phyloP scores from a whole-genome alignment of 2,329 filamentous ascomycete genomes.

The Myotisia sp. region DNA sequence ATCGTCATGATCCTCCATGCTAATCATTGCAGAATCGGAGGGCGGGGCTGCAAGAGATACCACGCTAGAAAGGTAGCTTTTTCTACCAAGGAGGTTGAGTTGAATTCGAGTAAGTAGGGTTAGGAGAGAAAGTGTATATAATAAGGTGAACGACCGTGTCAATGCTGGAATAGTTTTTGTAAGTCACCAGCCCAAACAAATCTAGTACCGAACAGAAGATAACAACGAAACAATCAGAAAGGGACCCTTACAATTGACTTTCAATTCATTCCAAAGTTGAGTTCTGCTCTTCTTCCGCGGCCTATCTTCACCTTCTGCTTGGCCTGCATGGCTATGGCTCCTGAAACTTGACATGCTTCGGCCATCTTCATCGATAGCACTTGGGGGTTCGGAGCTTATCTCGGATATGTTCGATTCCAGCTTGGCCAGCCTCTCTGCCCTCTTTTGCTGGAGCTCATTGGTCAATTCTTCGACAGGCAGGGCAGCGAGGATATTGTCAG shows the following conservation, averaged over 20 bases:
- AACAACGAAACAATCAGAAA: slow-evolving; percentile 30
- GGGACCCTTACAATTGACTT: slow-evolving; percentile 85
- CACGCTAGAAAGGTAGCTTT: slow-evolving; percentile 91
- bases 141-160: slow-evolving; percentile 74
- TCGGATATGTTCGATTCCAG: slow-evolving; percentile 47
- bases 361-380: slow-evolving; percentile 68
- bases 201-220: no score
- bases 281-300: slow-evolving; percentile 59
- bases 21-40: slow-evolving; percentile 60
- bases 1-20: slow-evolving; percentile 84
- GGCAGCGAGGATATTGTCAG: slow-evolving; percentile 72
- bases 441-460: slow-evolving; percentile 86
- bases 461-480: slow-evolving; percentile 88
- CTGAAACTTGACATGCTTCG: slow-evolving; percentile 61
- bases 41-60: slow-evolving; percentile 72
- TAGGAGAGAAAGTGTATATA: slow-evolving; percentile 81
- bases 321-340: slow-evolving; percentile 74
- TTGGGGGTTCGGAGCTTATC: slow-evolving; percentile 44
- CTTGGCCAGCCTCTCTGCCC: slow-evolving; percentile 54
- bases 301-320: slow-evolving; percentile 40
- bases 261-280: slow-evolving; percentile 94
- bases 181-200: neutral
- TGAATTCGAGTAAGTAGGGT: slow-evolving; percentile 89
- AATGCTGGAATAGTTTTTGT: slow-evolving; percentile 48
- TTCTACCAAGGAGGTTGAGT: slow-evolving; percentile 85